phyloP scores from a whole-genome alignment of 1,284 basidiomycete species.

The Hymenochaete sp. region DNA sequence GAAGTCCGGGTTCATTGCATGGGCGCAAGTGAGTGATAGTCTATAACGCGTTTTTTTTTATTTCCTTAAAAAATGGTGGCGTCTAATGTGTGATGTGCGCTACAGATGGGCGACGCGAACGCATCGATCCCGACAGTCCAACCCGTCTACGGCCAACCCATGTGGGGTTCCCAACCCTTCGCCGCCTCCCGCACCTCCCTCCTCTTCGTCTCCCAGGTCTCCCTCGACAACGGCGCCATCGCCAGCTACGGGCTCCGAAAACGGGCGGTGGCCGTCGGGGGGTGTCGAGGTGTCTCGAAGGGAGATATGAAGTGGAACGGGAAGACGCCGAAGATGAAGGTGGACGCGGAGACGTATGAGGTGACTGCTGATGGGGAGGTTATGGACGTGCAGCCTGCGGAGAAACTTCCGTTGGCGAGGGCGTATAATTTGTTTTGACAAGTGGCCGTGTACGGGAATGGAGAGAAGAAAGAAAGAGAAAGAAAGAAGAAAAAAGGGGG shows the following conservation, averaged over 20 bases:
- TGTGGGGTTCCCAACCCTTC: conserved; percentile 77
- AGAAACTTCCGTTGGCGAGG: conserved; percentile 57
- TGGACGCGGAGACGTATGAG: conserved; percentile 91
- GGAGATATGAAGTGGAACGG: conserved; percentile 93
- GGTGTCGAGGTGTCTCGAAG: conserved; percentile 74
- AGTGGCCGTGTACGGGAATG: too few species aligned
- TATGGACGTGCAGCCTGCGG: conserved; percentile 73
- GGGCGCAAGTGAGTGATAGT: conserved; percentile 58
- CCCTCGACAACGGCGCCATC: conserved; percentile 56
- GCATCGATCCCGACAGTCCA: conserved; percentile 92
- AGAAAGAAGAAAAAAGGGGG: too few species aligned
- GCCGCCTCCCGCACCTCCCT: conserved; percentile 78
- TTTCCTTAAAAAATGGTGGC: neutral
- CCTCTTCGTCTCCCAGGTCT: conserved; percentile 76
- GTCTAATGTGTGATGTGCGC: neutral
- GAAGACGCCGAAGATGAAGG: conserved; percentile 70
- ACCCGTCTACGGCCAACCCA: conserved; percentile 76
- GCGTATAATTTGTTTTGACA: conserved; percentile 75
- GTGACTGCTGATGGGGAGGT: conserved; percentile 76
- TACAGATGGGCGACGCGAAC: conserved; percentile 89
- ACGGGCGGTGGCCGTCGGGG: conserved; percentile 64
- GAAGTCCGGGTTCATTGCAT: conserved; percentile 91
- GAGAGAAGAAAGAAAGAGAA: too few species aligned
- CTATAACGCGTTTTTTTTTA: too few species aligned
- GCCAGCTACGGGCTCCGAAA: conserved; percentile 71